Evolutionary conservation across 2,329 filamentous ascomycete genomes (phyloP).

Genomic region (Mollisia scopiformis): DNA sequence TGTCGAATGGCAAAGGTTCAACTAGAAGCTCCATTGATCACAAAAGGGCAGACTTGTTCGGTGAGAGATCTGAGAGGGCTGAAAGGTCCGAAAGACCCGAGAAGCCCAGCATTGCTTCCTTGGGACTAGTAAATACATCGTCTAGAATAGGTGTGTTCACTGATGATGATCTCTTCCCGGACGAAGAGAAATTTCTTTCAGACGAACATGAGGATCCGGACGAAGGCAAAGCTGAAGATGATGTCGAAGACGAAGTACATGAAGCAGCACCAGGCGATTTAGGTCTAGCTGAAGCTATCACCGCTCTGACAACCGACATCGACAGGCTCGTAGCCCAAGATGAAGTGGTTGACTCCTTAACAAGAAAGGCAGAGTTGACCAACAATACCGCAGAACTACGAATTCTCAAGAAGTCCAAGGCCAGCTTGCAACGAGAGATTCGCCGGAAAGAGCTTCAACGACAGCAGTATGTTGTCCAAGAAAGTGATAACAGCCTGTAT

Average conservation of each 20-base stretch:
- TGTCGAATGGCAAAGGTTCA: slow-evolving; percentile 62
- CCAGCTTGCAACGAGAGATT: slow-evolving; percentile 90
- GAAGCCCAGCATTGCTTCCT: slow-evolving; percentile 86
- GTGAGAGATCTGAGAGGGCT: slow-evolving; percentile 57
- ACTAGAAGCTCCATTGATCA: slow-evolving; percentile 65
- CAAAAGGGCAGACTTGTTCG: slow-evolving; percentile 45
- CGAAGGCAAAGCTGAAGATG: slow-evolving; percentile 58
- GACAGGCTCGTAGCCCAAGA: slow-evolving; percentile 88
- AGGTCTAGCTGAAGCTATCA: slow-evolving; percentile 90
- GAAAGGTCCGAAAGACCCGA: slow-evolving; percentile 53
- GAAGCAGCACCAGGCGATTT: slow-evolving; percentile 94
- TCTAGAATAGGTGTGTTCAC: slow-evolving; percentile 91
- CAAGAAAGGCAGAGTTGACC: slow-evolving; percentile 91
- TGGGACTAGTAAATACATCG: slow-evolving; percentile 86
- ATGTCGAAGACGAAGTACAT: slow-evolving; percentile 79
- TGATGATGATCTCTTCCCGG: slow-evolving; percentile 89
- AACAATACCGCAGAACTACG: slow-evolving; percentile 94
- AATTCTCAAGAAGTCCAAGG: slow-evolving; percentile 90
- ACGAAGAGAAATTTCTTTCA: slow-evolving; percentile 82
- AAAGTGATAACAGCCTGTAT: slow-evolving; percentile 96
- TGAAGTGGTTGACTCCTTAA: slow-evolving; percentile 87
- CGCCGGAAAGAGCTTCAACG: slow-evolving; percentile 92
- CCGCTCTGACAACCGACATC: slow-evolving; percentile 84
- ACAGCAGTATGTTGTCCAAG: slow-evolving; percentile 95
- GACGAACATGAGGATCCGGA: slow-evolving; percentile 80